phyloP scores from a whole-genome alignment of 2,329 filamentous ascomycete genomes.

The Colletotrichum limetticola region DNA sequence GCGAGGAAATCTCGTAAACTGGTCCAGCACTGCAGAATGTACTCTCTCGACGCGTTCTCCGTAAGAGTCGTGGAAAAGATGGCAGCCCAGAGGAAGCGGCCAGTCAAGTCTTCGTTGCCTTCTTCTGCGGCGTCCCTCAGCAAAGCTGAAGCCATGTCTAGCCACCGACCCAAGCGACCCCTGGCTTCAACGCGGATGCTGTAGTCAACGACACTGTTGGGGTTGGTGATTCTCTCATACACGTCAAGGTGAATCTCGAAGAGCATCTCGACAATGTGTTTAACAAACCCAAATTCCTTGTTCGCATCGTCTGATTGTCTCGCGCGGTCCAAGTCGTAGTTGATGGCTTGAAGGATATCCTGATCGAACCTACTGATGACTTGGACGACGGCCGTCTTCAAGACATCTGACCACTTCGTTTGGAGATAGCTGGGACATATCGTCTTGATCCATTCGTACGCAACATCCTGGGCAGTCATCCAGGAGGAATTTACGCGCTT shows the following conservation, averaged over 20 bases:
- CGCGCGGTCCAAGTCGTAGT: constrained; percentile 50
- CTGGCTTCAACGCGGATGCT: constrained; percentile 60
- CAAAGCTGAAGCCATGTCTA: constrained; percentile 59
- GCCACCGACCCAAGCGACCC: constrained; percentile 62
- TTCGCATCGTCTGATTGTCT: neutral
- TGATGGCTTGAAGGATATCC: constrained; percentile 59
- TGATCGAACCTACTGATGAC: constrained; percentile 65
- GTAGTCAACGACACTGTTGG: constrained; percentile 64
- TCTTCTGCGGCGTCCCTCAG: constrained; percentile 49
- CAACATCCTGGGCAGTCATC: constrained; percentile 66
- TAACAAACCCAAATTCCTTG: constrained; percentile 12
- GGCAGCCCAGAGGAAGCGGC: constrained; percentile 69
- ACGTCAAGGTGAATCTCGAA: constrained; percentile 72
- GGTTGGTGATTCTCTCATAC: constrained; percentile 68
- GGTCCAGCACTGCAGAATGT: constrained; percentile 68
- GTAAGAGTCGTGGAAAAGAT: constrained; percentile 64
- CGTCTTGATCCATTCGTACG: constrained; percentile 66
- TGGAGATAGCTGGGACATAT: constrained; percentile 62
- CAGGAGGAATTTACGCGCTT: constrained; percentile 59
- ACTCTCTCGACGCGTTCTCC: constrained; percentile 64
- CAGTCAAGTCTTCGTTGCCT: constrained; percentile 51
- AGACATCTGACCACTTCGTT: constrained; percentile 67
- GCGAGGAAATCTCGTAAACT: constrained; percentile 64
- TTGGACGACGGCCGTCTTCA: constrained; percentile 68
- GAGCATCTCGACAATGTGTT: constrained; percentile 63